A percentile compares a stretch with the other conserved stretches of the same genome.
Conservation (phyloP, 2,329 filamentous ascomycete genomes). For the Botrytis deweyae region DNA sequence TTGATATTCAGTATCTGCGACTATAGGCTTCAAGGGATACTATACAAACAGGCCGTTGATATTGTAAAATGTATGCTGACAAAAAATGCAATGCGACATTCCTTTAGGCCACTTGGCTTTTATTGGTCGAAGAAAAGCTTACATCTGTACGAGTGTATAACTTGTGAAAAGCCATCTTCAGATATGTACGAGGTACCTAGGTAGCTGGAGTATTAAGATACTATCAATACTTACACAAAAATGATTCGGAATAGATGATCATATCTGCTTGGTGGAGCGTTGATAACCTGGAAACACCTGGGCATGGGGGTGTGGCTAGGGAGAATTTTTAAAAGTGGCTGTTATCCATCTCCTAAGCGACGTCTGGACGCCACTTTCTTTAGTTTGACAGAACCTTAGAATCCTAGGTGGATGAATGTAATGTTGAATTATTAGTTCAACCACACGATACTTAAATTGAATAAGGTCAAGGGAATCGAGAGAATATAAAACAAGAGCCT, state of each 20-base stretch:
- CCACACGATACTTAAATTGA: neutral
- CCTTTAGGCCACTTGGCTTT: slow-evolving; percentile 8
- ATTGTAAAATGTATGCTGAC: neutral
- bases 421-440: neutral
- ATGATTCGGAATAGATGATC: neutral
- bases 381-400: neutral
- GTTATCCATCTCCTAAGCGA: neutral
- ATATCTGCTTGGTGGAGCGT: neutral
- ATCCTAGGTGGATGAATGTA: neutral
- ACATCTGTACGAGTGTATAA: neutral
- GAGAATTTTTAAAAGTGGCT: neutral
- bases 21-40: neutral
- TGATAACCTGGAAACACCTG: neutral
- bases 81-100: slow-evolving; percentile 2
- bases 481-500: neutral
- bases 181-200: neutral
- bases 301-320: neutral
- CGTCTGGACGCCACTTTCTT: neutral
- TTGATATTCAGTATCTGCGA: neutral
- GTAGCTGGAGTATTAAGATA: neutral
- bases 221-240: neutral
- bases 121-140: neutral
- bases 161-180: neutral
- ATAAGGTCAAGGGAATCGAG: neutral
- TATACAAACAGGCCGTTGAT: neutral